phyloP scores from a whole-genome alignment of 164 flowering plant genomes.

The Nelumbo lutea region DNA sequence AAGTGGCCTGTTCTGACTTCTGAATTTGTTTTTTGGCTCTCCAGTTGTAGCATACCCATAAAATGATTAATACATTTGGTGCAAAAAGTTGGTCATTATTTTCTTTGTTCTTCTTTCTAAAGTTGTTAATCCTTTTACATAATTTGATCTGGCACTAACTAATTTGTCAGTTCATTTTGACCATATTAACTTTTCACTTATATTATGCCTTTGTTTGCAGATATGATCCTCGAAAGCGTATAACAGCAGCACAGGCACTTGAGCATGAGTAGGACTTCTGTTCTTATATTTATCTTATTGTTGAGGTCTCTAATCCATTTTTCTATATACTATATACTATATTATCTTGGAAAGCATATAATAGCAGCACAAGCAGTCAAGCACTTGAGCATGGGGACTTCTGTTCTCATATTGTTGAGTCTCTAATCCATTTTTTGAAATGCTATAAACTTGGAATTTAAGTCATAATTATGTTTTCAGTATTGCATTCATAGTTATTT shows the following conservation, averaged over 20 bases:
- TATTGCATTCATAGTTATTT: not conserved
- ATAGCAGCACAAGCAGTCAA: slow-evolving; percentile 66
- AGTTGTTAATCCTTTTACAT: too few species aligned
- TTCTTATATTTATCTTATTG: not conserved
- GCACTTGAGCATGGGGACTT: slow-evolving; percentile 86
- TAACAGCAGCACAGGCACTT: slow-evolving; percentile 95
- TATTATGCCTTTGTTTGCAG: slow-evolving; percentile 31
- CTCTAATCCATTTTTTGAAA: not conserved
- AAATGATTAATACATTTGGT: too few species aligned
- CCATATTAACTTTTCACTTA: not conserved
- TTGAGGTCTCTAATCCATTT: slow-evolving; percentile 5
- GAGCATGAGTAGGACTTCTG: slow-evolving; percentile 80
- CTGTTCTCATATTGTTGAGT: slow-evolving; percentile 1
- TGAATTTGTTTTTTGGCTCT: too few species aligned
- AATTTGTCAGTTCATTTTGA: not conserved
- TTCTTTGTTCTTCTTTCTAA: too few species aligned
- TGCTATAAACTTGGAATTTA: not conserved
- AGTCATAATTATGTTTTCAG: not conserved
- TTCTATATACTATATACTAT: slow-evolving; percentile 15
- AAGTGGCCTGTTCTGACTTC: too few species aligned
- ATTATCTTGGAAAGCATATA: slow-evolving; percentile 90
- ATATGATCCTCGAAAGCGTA: slow-evolving; percentile 91
- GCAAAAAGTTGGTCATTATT: too few species aligned
- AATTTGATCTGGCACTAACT: not conserved
- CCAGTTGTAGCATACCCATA: too few species aligned